Percentiles rank a stretch among this genome's conserved stretches.
phyloP scores from a whole-genome alignment of 2,329 filamentous ascomycete species.

The Fusarium sp. region DNA sequence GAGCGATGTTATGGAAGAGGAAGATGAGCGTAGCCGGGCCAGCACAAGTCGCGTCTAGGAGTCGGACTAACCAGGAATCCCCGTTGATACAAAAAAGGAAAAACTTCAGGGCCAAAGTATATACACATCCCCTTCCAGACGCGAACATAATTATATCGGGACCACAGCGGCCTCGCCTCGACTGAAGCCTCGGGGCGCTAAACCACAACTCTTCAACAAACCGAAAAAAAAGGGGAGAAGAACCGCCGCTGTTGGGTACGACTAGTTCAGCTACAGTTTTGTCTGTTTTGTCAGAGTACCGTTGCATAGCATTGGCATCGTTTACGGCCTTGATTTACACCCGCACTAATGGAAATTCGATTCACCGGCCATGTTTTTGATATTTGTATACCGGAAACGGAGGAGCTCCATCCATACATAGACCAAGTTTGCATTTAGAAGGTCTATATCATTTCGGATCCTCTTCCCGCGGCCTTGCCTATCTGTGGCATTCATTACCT shows the following conservation, averaged over 20 bases:
- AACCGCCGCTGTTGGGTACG: conserved; percentile 6
- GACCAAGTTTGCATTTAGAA: conserved; percentile 41
- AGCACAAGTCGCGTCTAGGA: conserved; percentile 65
- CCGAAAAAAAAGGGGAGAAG: conserved; percentile 6
- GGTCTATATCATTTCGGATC: conserved; percentile 30
- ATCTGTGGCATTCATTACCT: conserved; percentile 13
- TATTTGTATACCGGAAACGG: conserved; percentile 34
- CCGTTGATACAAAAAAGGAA: conserved; percentile 7
- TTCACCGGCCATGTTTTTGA: conserved; percentile 9
- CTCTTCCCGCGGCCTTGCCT: conserved; percentile 7
- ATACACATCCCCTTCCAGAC: conserved; percentile 22
- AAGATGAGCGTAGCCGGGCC: conserved; percentile 80
- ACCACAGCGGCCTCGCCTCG: conserved; percentile 13
- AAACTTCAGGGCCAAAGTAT: conserved; percentile 21
- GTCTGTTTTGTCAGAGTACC: conserved; percentile 25
- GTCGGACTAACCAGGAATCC: conserved; percentile 29
- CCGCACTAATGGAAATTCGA: conserved; percentile 25
- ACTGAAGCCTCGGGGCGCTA: background rate
- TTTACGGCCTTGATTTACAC: conserved; percentile 24
- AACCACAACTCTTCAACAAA: conserved; percentile 9
- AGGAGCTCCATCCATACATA: conserved; percentile 33
- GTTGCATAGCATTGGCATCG: conserved; percentile 32
- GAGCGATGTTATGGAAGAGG: conserved; percentile 86
- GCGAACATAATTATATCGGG: conserved; percentile 26
- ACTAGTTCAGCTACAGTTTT: conserved; percentile 16